Percentiles rank a stretch among this genome's conserved stretches.
Evolutionary conservation across 805 yeast genomes (phyloP).

Genomic region (Cyberlindnera mississippiensis): DNA sequence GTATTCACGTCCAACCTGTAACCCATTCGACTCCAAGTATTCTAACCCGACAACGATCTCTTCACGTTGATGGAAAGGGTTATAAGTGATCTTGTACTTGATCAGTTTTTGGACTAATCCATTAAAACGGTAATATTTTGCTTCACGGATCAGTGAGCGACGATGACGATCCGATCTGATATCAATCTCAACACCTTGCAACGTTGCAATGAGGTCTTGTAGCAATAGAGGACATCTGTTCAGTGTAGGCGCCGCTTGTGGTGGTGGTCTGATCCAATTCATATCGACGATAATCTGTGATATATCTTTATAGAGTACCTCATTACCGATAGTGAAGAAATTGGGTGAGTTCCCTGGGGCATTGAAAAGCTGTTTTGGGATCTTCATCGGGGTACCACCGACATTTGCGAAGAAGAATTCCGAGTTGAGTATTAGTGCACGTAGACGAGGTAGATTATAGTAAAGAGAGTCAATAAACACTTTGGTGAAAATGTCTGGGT

Average conservation of each 20-base stretch:
- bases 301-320: constrained; percentile 48
- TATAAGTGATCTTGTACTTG: constrained; percentile 44
- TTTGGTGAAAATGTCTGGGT: constrained; percentile 58
- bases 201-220: constrained; percentile 40
- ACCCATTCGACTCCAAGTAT: constrained; percentile 11
- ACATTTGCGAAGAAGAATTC: constrained; percentile 51
- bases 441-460: constrained; percentile 59
- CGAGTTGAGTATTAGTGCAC: constrained; percentile 43
- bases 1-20: constrained; percentile 10
- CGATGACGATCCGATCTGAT: constrained; percentile 55
- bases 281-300: constrained; percentile 35
- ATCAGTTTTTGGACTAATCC: constrained; percentile 70
- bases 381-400: constrained; percentile 56
- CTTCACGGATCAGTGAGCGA: constrained; percentile 56
- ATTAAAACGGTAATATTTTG: constrained; percentile 70
- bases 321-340: constrained; percentile 62
- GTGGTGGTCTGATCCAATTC: constrained; percentile 71
- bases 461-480: constrained; percentile 69
- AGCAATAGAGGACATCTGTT: constrained; percentile 18
- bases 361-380: constrained; percentile 52
- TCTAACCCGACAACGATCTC: constrained; percentile 44
- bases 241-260: constrained; percentile 55
- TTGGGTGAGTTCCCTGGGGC: constrained; percentile 73
- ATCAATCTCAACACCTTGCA: constrained; percentile 50
- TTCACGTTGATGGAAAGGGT: constrained; percentile 47